These are phyloP conservation scores for Tylopilus sp. DNA, from an alignment of 1,284 basidiomycete genomes.

Conservation along the genomic window DNA sequence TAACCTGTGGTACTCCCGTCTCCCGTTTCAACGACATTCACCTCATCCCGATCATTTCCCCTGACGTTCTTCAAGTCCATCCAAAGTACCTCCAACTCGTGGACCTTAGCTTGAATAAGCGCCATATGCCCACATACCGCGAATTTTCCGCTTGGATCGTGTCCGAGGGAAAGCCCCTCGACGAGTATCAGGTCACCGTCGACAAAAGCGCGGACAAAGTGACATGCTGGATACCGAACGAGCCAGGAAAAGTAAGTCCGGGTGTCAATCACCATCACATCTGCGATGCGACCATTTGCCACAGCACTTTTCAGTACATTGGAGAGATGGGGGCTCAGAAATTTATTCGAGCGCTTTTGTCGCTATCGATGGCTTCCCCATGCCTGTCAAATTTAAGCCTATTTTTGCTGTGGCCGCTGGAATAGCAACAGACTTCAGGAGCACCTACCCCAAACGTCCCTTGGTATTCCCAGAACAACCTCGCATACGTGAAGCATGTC, in stretches of 20 bases:
- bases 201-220: constrained; percentile 56
- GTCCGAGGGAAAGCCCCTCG: constrained; percentile 50
- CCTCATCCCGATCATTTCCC: constrained; percentile 1
- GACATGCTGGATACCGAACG: constrained; percentile 73
- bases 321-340: constrained; percentile 65
- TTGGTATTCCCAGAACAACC: constrained; percentile 63
- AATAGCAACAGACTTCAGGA: constrained; percentile 48
- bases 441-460: constrained; percentile 56
- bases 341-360: constrained; percentile 68
- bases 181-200: constrained; percentile 40
- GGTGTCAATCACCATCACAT: neutral
- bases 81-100: constrained; percentile 13
- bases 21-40: constrained; percentile 7
- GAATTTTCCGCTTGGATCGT: constrained; percentile 75
- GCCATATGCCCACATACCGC: constrained; percentile 57
- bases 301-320: constrained; percentile 68
- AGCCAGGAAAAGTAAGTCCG: constrained; percentile 60
- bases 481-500: constrained; percentile 37
- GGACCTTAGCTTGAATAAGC: neutral
- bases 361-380: constrained; percentile 65
- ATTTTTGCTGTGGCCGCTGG: constrained; percentile 63
- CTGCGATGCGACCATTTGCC: constrained; percentile 13
- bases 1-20: neutral
- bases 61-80: constrained; percentile 9
- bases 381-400: constrained; percentile 68